Evolutionary conservation across 345 rosid species (phyloP).

Genomic region (Ricinus communis): DNA sequence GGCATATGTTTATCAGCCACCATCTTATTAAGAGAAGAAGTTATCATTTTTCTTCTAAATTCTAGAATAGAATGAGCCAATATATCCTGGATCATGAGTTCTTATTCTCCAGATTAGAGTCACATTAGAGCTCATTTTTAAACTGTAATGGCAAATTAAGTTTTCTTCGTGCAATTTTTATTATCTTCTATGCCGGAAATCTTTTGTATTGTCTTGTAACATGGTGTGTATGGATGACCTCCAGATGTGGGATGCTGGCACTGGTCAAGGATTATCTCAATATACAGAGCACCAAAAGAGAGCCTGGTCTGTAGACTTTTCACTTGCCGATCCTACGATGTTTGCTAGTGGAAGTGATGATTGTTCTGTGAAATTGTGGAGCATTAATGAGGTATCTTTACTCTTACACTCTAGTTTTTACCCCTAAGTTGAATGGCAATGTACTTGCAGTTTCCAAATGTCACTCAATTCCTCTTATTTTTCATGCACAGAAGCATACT

Average conservation of each 20-base stretch:
- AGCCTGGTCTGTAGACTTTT: constrained; percentile 97
- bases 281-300: constrained; percentile 80
- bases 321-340: constrained; percentile 66
- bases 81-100: not conserved
- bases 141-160: not conserved
- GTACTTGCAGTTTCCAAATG: too few relatives aligned
- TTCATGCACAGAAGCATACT: too few relatives aligned
- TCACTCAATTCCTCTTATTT: too few relatives aligned
- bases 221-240: constrained; percentile 31
- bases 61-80: not conserved
- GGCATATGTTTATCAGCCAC: not conserved
- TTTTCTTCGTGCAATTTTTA: not conserved
- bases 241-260: constrained; percentile 90
- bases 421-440: not conserved
- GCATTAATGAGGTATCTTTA: constrained; percentile 65
- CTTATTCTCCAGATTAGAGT: too few relatives aligned
- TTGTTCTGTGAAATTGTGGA: constrained; percentile 89
- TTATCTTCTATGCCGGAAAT: too few relatives aligned
- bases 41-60: not conserved
- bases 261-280: constrained; percentile 72
- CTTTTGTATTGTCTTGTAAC: not conserved
- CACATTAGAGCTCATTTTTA: too few relatives aligned
- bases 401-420: not conserved
- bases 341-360: constrained; percentile 96
- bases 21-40: not conserved